Conservation (phyloP, 2,329 filamentous ascomycete species). For the Graphilbum sp. region DNA sequence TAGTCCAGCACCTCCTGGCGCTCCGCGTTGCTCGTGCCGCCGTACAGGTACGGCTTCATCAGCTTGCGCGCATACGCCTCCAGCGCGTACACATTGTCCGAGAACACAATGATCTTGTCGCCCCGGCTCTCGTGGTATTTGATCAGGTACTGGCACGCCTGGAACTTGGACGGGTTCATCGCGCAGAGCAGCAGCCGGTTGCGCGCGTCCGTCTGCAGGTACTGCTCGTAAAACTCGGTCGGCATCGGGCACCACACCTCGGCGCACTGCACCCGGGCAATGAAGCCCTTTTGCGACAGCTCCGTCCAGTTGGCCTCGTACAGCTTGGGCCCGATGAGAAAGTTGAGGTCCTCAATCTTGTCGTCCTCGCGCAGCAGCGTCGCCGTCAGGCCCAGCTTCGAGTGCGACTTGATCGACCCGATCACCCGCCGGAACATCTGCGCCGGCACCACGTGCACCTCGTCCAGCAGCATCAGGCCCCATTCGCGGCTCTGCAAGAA, state of each 20-base stretch:
- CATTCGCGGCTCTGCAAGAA: slow-evolving; percentile 82
- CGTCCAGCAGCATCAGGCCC: slow-evolving; percentile 93
- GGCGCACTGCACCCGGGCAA: slow-evolving; percentile 91
- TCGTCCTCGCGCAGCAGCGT: slow-evolving; percentile 92
- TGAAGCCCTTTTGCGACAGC: slow-evolving; percentile 88
- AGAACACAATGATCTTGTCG: slow-evolving; percentile 97
- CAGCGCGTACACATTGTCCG: slow-evolving; percentile 89
- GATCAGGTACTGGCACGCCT: slow-evolving; percentile 95
- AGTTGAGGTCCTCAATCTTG: slow-evolving; percentile 95
- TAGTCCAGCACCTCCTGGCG: slow-evolving; percentile 79
- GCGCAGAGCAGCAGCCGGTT: slow-evolving; percentile 51
- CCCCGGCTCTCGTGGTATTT: slow-evolving; percentile 90
- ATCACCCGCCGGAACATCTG: slow-evolving; percentile 94
- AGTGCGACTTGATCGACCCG: slow-evolving; percentile 82
- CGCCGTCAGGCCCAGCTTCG: slow-evolving; percentile 86
- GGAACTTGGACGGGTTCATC: slow-evolving; percentile 96
- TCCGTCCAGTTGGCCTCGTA: slow-evolving; percentile 99
- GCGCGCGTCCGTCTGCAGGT: slow-evolving; percentile 32
- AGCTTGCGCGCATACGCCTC: slow-evolving; percentile 72
- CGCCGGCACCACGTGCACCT: slow-evolving; percentile 94
- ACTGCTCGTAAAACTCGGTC: slow-evolving; percentile 93
- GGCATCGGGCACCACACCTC: slow-evolving; percentile 99
- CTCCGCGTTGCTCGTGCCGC: slow-evolving; percentile 71
- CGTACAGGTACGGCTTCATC: slow-evolving; percentile 79
- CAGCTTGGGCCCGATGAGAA: slow-evolving; percentile 89